Evolutionary conservation across 192 early-diverging fungal genomes (phyloP).

Genomic region (Entomortierella lignicola): DNA sequence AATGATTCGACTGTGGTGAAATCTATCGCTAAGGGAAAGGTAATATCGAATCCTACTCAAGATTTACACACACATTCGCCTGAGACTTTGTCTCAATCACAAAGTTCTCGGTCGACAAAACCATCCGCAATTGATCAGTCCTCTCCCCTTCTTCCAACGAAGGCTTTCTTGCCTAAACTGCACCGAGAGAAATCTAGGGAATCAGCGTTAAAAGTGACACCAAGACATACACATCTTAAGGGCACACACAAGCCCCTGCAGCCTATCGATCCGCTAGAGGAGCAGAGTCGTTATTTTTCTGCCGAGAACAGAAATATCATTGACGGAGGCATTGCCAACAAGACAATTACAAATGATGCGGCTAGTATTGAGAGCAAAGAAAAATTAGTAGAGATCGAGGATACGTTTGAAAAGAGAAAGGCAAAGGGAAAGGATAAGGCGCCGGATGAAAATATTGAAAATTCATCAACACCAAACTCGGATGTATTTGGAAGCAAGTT

Average conservation of each 20-base stretch:
- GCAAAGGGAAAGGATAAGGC: background rate
- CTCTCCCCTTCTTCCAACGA: background rate
- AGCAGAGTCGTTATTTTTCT: background rate
- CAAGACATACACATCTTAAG: background rate
- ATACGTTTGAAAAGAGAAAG: slow-evolving; percentile 9
- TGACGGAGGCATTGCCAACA: background rate
- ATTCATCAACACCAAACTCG: background rate
- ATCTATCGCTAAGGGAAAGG: background rate
- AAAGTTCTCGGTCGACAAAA: too few species aligned
- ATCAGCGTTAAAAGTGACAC: background rate
- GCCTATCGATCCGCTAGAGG: background rate
- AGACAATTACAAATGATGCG: background rate
- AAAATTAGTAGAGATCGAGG: background rate
- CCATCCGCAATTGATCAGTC: background rate
- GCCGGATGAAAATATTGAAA: slow-evolving; percentile 7
- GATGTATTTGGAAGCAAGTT: too few species aligned
- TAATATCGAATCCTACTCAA: background rate
- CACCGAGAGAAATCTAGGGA: background rate
- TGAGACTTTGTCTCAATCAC: background rate
- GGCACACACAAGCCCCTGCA: background rate
- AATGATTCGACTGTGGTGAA: background rate
- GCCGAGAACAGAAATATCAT: background rate
- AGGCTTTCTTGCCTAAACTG: too few species aligned
- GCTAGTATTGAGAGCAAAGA: background rate
- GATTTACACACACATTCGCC: background rate